A percentile compares a stretch with the other conserved stretches of the same genome.
Evolutionary conservation across 805 yeast genomes (phyloP).

Genomic region (Tetrapisispora iriomotensis): DNA sequence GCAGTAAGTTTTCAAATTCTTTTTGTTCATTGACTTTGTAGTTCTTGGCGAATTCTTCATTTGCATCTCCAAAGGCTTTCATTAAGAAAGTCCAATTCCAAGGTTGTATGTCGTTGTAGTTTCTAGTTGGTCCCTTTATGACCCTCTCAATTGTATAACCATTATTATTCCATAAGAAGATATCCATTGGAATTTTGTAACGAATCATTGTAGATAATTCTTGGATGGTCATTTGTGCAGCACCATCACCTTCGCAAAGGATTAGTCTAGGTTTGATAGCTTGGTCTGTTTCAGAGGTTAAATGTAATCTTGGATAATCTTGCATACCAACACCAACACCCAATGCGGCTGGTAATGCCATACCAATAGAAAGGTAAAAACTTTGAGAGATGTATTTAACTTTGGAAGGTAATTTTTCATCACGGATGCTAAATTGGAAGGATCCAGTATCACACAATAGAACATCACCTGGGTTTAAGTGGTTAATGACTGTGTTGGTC

Average conservation of each 20-base stretch:
- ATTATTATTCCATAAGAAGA: slow-evolving; percentile 68
- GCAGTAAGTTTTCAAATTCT: slow-evolving; percentile 31
- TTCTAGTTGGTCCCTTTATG: slow-evolving; percentile 65
- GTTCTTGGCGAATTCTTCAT: slow-evolving; percentile 26
- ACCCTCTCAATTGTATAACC: slow-evolving; percentile 89
- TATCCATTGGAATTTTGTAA: slow-evolving; percentile 51
- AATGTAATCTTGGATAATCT: slow-evolving; percentile 33
- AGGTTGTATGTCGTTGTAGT: slow-evolving; percentile 70
- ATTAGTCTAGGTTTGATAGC: slow-evolving; percentile 44
- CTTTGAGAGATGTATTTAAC: slow-evolving; percentile 51
- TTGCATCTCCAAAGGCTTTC: slow-evolving; percentile 50
- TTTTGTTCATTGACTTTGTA: slow-evolving; percentile 30
- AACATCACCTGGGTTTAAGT: slow-evolving; percentile 41
- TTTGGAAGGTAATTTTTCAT: slow-evolving; percentile 48
- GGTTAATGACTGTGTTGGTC: neutral
- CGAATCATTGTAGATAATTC: slow-evolving; percentile 62
- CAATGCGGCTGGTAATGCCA: slow-evolving; percentile 75
- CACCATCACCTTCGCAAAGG: slow-evolving; percentile 83
- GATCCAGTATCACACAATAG: slow-evolving; percentile 77
- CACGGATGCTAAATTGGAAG: slow-evolving; percentile 67
- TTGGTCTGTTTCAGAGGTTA: slow-evolving; percentile 11
- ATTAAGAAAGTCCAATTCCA: slow-evolving; percentile 77
- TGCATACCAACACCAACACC: slow-evolving; percentile 70
- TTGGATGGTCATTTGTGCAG: slow-evolving; percentile 90
- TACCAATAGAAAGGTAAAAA: slow-evolving; percentile 80